A percentile compares a stretch with the other conserved stretches of the same genome.
These are phyloP conservation scores for Calycina marina DNA, from an alignment of 2,329 filamentous ascomycete species.

Conservation along the genomic window DNA sequence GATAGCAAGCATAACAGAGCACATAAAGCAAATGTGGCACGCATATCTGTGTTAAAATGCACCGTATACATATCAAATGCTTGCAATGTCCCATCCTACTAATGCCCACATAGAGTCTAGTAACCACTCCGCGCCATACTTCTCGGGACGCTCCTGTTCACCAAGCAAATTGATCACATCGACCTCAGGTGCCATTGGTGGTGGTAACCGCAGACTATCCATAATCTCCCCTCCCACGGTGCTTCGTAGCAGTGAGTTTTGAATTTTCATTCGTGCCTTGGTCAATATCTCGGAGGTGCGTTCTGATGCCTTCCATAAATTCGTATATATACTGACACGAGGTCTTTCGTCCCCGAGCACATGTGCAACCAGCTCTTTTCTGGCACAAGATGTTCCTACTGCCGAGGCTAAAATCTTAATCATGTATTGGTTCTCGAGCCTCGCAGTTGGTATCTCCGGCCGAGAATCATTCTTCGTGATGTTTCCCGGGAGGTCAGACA, in stretches of 20 bases:
- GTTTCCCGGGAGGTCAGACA: constrained; percentile 11
- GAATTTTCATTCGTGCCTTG: constrained; percentile 11
- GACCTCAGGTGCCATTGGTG: constrained; percentile 5
- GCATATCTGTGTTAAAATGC: too few relatives aligned
- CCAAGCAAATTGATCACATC: not conserved
- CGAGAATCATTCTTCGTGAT: constrained; percentile 6
- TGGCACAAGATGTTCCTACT: constrained; percentile 9
- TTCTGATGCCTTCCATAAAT: not conserved
- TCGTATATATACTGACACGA: not conserved
- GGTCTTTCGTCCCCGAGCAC: constrained; percentile 6
- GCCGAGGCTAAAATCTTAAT: constrained; percentile 15
- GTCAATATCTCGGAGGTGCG: constrained; percentile 5
- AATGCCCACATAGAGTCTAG: constrained; percentile 7
- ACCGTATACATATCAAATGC: too few relatives aligned
- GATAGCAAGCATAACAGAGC: too few relatives aligned
- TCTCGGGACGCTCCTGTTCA: not conserved
- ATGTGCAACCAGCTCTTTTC: constrained; percentile 8
- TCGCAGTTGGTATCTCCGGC: not conserved
- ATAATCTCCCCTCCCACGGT: constrained; percentile 10
- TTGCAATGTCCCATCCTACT: constrained; percentile 12
- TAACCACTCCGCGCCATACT: constrained; percentile 8
- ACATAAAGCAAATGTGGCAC: too few relatives aligned
- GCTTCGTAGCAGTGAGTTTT: constrained; percentile 15
- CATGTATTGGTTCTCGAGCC: constrained; percentile 12
- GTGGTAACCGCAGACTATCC: constrained; percentile 10